phyloP scores from a whole-genome alignment of 495 filamentous ascomycete species.

The Patellaria atrata region DNA sequence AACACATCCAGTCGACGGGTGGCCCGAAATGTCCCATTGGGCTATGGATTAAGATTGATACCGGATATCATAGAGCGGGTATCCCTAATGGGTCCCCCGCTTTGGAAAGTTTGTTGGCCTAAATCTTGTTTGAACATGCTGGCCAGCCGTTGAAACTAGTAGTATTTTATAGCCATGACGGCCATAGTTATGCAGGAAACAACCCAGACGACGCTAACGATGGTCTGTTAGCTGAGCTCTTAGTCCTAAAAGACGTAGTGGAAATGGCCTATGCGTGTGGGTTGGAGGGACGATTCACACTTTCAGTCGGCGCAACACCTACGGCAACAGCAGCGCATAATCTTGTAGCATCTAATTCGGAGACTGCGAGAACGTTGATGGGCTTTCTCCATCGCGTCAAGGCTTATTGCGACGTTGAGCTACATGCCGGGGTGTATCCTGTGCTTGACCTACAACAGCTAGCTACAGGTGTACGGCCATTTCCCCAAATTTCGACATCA shows the following conservation, averaged over 20 bases:
- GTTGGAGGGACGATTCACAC: slow-evolving; percentile 32
- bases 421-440: slow-evolving; percentile 63
- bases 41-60: slow-evolving; percentile 67
- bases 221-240: slow-evolving; percentile 46
- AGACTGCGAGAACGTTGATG: too few relatives aligned
- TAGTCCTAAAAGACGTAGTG: slow-evolving; percentile 38
- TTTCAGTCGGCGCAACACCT: slow-evolving; percentile 73
- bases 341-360: slow-evolving; percentile 19
- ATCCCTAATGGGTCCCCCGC: slow-evolving; percentile 36
- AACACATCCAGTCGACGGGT: too few relatives aligned
- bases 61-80: slow-evolving; percentile 64
- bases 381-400: slow-evolving; percentile 21
- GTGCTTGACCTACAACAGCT: slow-evolving; percentile 73
- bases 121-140: slow-evolving; percentile 32
- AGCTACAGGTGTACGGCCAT: slow-evolving; percentile 49
- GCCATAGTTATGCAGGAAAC: slow-evolving; percentile 49
- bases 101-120: slow-evolving; percentile 36
- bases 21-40: slow-evolving; percentile 21
- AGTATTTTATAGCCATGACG: slow-evolving; percentile 70
- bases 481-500: slow-evolving; percentile 27
- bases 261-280: slow-evolving; percentile 16
- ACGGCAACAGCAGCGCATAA: slow-evolving; percentile 48
- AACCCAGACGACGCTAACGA: slow-evolving; percentile 40
- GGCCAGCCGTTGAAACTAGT: slow-evolving; percentile 31
- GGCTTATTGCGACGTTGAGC: slow-evolving; percentile 37